Conservation (phyloP, 129 eudicot genomes). For the Chrysanthemum makinoi region DNA sequence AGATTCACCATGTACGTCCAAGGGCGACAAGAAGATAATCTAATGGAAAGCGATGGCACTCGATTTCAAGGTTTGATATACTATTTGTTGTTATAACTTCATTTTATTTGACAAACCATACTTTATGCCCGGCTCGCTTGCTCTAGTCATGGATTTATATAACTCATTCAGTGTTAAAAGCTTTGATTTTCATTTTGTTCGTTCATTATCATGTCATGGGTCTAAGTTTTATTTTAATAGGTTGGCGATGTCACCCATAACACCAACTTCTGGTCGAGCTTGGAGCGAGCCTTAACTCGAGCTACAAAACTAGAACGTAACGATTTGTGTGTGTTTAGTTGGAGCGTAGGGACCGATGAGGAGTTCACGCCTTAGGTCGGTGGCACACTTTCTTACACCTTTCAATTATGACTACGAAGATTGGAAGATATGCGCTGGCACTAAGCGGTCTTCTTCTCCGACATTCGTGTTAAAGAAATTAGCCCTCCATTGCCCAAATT, state of each 20-base stretch:
- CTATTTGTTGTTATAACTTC: neutral
- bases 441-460: conserved; percentile 93
- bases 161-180: too few relatives aligned
- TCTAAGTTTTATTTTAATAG: conserved; percentile 23
- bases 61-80: conserved; percentile 56
- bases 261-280: conserved; percentile 66
- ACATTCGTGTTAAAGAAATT: conserved; percentile 63
- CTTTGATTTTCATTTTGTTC: neutral
- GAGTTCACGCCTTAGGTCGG: conserved; percentile 98
- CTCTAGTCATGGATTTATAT: too few relatives aligned
- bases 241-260: conserved; percentile 87
- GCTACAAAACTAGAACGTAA: conserved; percentile 65
- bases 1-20: too few relatives aligned
- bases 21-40: too few relatives aligned
- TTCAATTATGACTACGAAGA: conserved; percentile 67
- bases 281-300: conserved; percentile 66
- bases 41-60: too few relatives aligned
- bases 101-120: neutral
- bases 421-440: conserved; percentile 64
- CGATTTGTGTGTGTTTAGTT: conserved; percentile 59
- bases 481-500: conserved; percentile 74
- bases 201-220: neutral
- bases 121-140: too few relatives aligned
- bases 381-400: conserved; percentile 82
- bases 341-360: conserved; percentile 95